Base-by-base conservation (phyloP, 2,329 filamentous ascomycete genomes). In the Magnaporthiopsis incrustans region DNA sequence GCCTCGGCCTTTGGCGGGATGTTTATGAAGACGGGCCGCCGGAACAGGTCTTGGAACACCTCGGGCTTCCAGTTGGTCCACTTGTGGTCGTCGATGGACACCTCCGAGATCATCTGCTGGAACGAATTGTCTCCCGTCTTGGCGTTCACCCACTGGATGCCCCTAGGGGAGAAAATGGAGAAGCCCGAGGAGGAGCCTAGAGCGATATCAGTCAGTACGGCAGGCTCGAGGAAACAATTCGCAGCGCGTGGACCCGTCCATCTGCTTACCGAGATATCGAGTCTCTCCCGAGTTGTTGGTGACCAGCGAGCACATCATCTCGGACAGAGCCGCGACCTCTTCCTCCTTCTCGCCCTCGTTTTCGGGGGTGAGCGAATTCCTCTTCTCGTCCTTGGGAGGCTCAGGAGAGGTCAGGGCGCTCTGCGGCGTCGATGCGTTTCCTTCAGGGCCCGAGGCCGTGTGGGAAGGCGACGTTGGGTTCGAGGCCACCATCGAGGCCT, bases 11-110 rank as follows among this genome's bases (percentile, higher is more conserved):
- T 96, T 0, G 90, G 82, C 3, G 95, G 95, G 38, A 98, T 77
- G 22, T 87, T 89, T 66, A 89, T 89, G 80, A 94, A 97, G 33
- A 97, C 84, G 22, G 89, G 88, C 53, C 93, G 87, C 63, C 88
- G 86, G 77, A 98, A 98, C 26, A 99, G 85, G 73, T 98, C 94
- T 61, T 89, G 86, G 75, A 98, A 98, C 30, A 98, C 89, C 73
- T 98, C 93, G n/a, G 93, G 93, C 72, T 96, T 97, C 95, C 95
- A 98, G 71, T 95, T 91, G 71, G 91, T 92, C 90, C 92, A 97
- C 73, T 96, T 97, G 76, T 95, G 91, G 71, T 97, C 92, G 70
- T 97, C 91, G 57, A 96, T 87, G 32, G 90, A 91, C n/a, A 94
- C 90, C 63, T 91, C 89, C 2, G 89, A 89, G 64, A 99, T 97